Evolutionary conservation across 2,329 filamentous ascomycete genomes (phyloP), one percentile per base, ranked within the genome.

Genomic region (Colletotrichum higginsianum): DNA sequence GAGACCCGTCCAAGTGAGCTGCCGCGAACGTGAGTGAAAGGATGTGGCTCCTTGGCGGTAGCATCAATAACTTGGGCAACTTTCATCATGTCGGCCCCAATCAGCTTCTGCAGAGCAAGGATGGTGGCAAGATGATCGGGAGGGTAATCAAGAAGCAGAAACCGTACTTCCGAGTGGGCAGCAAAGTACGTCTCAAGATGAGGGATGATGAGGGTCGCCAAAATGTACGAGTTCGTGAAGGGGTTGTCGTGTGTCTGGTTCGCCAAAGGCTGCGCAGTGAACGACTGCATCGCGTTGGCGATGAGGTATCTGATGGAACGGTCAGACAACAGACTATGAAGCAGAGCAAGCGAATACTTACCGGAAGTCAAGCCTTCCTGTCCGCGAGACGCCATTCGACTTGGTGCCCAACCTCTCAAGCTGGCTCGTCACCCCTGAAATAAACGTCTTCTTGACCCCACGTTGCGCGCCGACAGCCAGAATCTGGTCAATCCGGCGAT

Each of bases 181-280:
- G 86, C 83, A 60, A 92, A 81, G 73, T 90, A 91, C 0, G 86
- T 86, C 75, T 92, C 90, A 1, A 92, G 82, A 71, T 91, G 88
- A 1, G 89, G 88, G 49, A 91, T 82, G 26, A 92, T 84, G 2
- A 91, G 82, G 0, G 87, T 86, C 2, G 90, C 89, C 2, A 92
- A 83, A 18, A 88, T 80, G 26, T 85, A 81, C 1, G 87, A 84
- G 74, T 89, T 86, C 18, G 83, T 82, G 71, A 90, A 87, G 0
- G 88, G 88, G 74, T 88, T 89, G 67, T 86, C 85, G 42, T 85
- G 83, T 4, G 83, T 84, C 71, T 89, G 87, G 66, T 85, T 84
- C 4, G 84, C 77, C 9, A 87, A 78, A 1, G 84, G 84, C 68
- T 88, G 88, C 1, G 86, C 82, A 6, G 86, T 88, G 73, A 87